Base-by-base conservation (phyloP, 495 filamentous ascomycete species). In the Aspergillus indologenus region DNA sequence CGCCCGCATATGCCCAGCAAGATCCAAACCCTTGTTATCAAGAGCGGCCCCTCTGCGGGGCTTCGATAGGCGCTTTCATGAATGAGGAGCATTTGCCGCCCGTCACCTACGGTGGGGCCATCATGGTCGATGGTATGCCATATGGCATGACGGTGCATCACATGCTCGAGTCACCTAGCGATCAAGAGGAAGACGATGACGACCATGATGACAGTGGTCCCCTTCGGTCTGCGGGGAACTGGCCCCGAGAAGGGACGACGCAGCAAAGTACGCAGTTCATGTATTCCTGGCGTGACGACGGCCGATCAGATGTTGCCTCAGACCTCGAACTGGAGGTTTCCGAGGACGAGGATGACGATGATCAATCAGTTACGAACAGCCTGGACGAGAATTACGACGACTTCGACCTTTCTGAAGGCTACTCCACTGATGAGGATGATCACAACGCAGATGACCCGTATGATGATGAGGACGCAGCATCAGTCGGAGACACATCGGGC, bases 121-220 rank as follows among this genome's bases (percentile, higher is more conserved):
- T 98, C 44, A 74, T 94, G 8, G 85, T 96, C 7, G 91, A 97
- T 69, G 85, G 87, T 53, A 83, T 87, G 61, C 84, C 88, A 1
- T 94, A 90, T 67, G 93, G 92, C 8, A 90, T 97, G 87, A 96
- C 89, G 18, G 93, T 97, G 3, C 93, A 98, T 62, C 93, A 98
- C 68, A 90, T 98, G 85, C 80, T 98, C 1, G 93, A 98, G 62
- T 84, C 88, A 17, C 89, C 88, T 5, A 89, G 87, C 24, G 82
- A 86, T 17, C 82, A 84, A 44, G 81, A 86, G 46, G 72, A 68
- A n/a, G n/a, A n/a, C 17, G 47, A 48, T 14, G 71, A 64, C 2
- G 66, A 73, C n/a, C 50, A 69, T 31, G 67, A 75, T 29, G 59
- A 60, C 14, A 66, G 69, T 29, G 60, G 52, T 3, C 75, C 74